Base-by-base conservation (phyloP, 129 eudicot genomes). In the Artemisia tridentata region DNA sequence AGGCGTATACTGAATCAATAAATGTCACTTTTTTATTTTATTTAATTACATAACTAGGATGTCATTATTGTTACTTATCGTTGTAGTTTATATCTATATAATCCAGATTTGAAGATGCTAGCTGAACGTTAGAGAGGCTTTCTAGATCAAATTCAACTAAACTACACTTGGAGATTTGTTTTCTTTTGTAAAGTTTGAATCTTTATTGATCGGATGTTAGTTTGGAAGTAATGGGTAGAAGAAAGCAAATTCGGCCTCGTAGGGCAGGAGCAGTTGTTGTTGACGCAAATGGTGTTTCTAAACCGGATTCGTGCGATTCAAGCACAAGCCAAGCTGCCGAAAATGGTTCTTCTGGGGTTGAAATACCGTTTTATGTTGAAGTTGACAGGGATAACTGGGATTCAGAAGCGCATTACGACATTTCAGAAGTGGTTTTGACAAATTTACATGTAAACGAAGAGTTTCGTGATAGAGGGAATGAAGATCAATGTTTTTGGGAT, bases 361-460 rank as follows among this genome's bases (percentile, higher is more conserved):
- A 81, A 16, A 59, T 59, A 21, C 85, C 88, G 3, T 78, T 76
- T 76, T 89, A 73, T 66, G 84, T 89, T 58, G 87, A 86, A 64
- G 78, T 89, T 68, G 98, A 93, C 72, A 56, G 75, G 72, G n/a
- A 17, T 73, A 82, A 79, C 65, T 85, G 98, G 97, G 78, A 13
- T 69, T 81, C 82, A 3, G 83, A 56, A 52, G 82, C 85, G 75
- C 97, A 79, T 83, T 78, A 59, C 9, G 97, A 95, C 72, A 74
- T 95, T 14, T 78, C 99, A 0, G 96, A 95, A 84, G 81, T 90
- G 78, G 57, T 90, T 62, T 82, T 95, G 57, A 71, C 78, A 50
- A 83, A 90, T 77, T 79, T 95, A 74, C 68, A 67, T 19, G 66
- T 85, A 59, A 80, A 75, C 18, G 46, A 38, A 55, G 96, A 87